Evolutionary conservation across 192 early-diverging fungal genomes (phyloP).

Genomic region (Coemansia sp.): DNA sequence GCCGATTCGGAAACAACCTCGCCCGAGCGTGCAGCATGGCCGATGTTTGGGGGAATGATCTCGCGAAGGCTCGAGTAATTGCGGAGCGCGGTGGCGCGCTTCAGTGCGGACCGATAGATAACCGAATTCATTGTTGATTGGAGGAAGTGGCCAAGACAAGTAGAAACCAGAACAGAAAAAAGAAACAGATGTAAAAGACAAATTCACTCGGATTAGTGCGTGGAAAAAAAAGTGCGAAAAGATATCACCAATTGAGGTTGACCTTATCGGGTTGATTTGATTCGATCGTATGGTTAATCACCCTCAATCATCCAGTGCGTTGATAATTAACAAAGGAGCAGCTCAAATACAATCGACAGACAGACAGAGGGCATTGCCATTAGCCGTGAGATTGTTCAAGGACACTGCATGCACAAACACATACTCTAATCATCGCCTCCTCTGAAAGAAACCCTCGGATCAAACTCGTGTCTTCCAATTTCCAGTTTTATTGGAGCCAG

Average conservation of each 20-base stretch:
- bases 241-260: background rate
- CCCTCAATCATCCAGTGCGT: too few species aligned
- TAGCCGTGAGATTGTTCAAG: too few species aligned
- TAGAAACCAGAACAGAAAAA: background rate
- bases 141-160: background rate
- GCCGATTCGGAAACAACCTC: slow-evolving; percentile 52
- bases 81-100: slow-evolving; percentile 36
- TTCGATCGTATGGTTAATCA: background rate
- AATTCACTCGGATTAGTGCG: background rate
- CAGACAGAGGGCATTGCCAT: too few species aligned
- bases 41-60: slow-evolving; percentile 74
- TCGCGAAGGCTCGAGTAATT: slow-evolving; percentile 54
- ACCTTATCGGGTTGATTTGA: too few species aligned
- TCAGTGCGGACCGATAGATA: slow-evolving; percentile 39
- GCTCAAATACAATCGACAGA: too few species aligned
- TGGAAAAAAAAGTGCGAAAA: too few species aligned
- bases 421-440: too few species aligned
- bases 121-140: slow-evolving; percentile 38
- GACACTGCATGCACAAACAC: too few species aligned
- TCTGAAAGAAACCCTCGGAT: too few species aligned
- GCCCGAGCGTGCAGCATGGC: slow-evolving; percentile 59
- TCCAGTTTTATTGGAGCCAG: too few species aligned
- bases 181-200: background rate
- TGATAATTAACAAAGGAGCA: too few species aligned
- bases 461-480: too few species aligned